A percentile compares a stretch with the other conserved stretches of the same genome.
Evolutionary conservation across 164 flowering plant genomes (phyloP).

Genomic region (Liquidambar formosana): DNA sequence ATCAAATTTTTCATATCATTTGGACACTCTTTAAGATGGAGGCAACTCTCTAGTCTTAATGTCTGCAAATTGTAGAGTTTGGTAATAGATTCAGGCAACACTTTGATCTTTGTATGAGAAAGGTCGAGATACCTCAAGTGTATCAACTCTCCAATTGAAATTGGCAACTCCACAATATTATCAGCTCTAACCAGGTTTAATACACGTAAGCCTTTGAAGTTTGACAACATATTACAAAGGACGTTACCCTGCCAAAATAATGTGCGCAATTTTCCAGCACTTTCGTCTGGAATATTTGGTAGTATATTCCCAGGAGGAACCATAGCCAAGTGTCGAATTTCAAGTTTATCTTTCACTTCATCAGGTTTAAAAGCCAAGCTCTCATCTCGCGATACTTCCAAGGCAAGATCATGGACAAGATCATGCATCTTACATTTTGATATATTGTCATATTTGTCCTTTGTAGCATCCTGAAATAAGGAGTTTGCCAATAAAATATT

Average conservation of each 20-base stretch:
- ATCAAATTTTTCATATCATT: neutral
- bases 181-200: no score
- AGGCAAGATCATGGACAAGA: slow-evolving; percentile 1
- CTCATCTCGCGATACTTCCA: no score
- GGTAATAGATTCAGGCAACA: slow-evolving; percentile 1
- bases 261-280: no score
- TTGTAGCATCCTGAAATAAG: neutral
- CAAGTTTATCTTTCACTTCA: no score
- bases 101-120: no score
- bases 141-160: slow-evolving; percentile 5
- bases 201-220: no score
- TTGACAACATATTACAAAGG: no score
- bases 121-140: slow-evolving; percentile 5
- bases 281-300: no score
- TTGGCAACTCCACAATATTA: neutral
- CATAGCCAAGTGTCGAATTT: no score
- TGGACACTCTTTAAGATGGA: neutral
- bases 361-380: no score
- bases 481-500: neutral
- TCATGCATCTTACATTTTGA: neutral
- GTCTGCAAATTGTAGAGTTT: slow-evolving; percentile 21
- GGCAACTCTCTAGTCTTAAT: neutral
- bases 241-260: no score
- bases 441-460: neutral
- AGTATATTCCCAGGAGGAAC: no score